phyloP scores from a whole-genome alignment of 1,284 basidiomycete species.

The Apiotrichum montevideense region DNA sequence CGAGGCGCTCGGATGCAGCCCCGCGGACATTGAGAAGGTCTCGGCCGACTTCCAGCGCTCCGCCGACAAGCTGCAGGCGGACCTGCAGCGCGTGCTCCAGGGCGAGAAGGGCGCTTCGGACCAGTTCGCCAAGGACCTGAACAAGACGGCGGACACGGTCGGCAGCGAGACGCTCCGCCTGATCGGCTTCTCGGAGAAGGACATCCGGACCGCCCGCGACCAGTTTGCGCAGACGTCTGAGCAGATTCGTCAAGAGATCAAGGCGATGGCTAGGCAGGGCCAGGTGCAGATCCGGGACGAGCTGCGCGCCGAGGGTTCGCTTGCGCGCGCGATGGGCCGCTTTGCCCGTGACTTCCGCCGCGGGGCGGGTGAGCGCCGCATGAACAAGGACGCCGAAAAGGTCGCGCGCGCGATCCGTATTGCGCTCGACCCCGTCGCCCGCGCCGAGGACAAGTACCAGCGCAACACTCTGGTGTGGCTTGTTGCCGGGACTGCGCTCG shows the following conservation, averaged over 20 bases:
- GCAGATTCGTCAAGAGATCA: not conserved
- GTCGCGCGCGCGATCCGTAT: not conserved
- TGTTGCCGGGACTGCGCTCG: not conserved
- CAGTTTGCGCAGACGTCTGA: not conserved
- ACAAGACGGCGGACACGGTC: not conserved
- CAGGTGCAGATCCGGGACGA: not conserved
- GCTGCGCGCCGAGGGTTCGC: not conserved
- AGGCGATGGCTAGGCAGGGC: not conserved
- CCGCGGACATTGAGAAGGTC: not conserved
- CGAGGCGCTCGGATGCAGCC: not conserved
- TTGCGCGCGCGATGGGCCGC: not conserved
- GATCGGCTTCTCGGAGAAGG: not conserved
- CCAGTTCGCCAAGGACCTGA: not conserved
- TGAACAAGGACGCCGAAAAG: conserved; percentile 1
- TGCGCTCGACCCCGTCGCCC: not conserved
- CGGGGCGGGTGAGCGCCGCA: not conserved
- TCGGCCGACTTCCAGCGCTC: not conserved
- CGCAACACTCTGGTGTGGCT: not conserved
- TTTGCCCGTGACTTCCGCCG: not conserved
- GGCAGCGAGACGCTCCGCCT: not conserved
- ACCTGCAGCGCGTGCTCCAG: not conserved
- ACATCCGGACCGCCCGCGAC: not conserved
- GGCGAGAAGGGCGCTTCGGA: not conserved
- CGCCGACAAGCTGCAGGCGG: not conserved
- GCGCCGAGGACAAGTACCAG: not conserved